Evolutionary conservation across 176 grass and related monocot genomes (phyloP).

Genomic region (Oryza coarctata): DNA sequence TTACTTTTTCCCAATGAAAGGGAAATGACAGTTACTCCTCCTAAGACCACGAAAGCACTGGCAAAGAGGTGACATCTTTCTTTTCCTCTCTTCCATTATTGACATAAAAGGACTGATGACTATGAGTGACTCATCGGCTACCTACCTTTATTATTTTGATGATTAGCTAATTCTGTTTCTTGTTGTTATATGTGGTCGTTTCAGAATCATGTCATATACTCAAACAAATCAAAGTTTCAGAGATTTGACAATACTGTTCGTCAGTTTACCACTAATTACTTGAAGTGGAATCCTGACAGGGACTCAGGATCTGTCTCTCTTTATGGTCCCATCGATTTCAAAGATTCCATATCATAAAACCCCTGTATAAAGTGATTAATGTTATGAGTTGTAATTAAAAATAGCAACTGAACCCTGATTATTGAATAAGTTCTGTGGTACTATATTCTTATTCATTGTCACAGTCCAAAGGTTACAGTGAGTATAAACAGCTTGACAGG

Average conservation of each 20-base stretch:
- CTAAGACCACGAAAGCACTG: background rate
- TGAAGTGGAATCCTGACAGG: background rate
- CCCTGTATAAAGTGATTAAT: background rate
- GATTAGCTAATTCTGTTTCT: background rate
- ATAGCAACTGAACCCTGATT: background rate
- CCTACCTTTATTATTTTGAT: conserved; percentile 5
- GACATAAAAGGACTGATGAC: conserved; percentile 7
- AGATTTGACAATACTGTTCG: background rate
- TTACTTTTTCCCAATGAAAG: conserved; percentile 34
- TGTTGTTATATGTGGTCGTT: background rate
- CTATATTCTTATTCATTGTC: background rate
- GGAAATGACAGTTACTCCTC: conserved; percentile 29
- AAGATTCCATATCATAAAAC: background rate
- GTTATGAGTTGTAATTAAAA: background rate
- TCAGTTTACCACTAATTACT: background rate
- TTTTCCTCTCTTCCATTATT: conserved; percentile 43
- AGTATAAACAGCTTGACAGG: background rate
- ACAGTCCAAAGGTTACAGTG: background rate
- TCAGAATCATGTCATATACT: background rate
- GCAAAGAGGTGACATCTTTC: conserved; percentile 2
- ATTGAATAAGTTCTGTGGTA: background rate
- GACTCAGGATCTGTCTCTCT: background rate
- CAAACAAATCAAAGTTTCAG: background rate
- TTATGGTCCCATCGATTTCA: background rate
- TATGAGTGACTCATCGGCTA: background rate